Conservation (phyloP, 257 asterid genomes). For the Plantago elongata region DNA sequence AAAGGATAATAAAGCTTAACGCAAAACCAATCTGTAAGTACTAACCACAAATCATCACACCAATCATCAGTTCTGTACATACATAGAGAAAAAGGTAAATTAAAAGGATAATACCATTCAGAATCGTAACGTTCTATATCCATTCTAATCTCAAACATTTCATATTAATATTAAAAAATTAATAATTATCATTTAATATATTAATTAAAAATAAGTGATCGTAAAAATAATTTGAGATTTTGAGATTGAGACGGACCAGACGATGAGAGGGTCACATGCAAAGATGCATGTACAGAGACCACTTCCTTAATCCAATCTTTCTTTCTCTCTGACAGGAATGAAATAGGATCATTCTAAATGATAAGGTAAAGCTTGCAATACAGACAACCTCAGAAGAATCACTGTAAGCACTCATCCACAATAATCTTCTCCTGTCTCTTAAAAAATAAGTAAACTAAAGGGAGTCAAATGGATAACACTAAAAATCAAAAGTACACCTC, state of each 20-base stretch:
- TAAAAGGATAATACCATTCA: not conserved
- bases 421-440: not conserved
- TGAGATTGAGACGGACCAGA: not conserved
- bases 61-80: conserved; percentile 1
- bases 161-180: too few species aligned
- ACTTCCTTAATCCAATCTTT: conserved; percentile 2
- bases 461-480: not conserved
- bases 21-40: not conserved
- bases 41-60: not conserved
- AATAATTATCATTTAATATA: too few species aligned
- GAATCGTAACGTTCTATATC: too few species aligned
- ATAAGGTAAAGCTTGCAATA: not conserved
- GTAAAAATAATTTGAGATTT: not conserved
- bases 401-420: conserved; percentile 1
- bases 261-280: conserved; percentile 7
- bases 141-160: too few species aligned
- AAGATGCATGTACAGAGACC: not conserved
- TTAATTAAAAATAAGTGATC: too few species aligned
- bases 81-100: not conserved
- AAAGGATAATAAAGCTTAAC: not conserved
- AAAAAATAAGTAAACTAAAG: not conserved
- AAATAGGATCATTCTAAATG: conserved; percentile 2
- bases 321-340: conserved; percentile 5
- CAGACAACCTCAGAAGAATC: conserved; percentile 2
- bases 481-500: conserved; percentile 6